Conservation (phyloP, 371 early-diverging fungal species). For the Lichtheimia ornata region DNA sequence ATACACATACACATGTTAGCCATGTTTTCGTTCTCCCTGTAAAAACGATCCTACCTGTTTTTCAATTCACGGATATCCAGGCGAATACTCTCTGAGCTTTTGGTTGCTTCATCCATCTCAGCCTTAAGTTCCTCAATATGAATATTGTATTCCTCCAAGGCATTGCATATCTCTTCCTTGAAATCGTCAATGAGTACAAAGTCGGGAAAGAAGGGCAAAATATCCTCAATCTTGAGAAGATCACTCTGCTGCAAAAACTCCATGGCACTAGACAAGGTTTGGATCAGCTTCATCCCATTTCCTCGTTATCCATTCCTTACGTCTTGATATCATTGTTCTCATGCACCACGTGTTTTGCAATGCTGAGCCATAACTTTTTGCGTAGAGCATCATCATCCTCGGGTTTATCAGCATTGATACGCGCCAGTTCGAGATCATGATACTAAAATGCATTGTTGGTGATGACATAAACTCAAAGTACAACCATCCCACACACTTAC, state of each 20-base stretch:
- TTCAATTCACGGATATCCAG: conserved; percentile 77
- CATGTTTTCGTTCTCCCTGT: neutral
- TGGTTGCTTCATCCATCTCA: conserved; percentile 91
- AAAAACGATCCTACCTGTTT: conserved; percentile 41
- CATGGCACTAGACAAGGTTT: conserved; percentile 67
- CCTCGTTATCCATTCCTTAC: conserved; percentile 25
- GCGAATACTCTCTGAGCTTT: conserved; percentile 82
- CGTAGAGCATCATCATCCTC: conserved; percentile 79
- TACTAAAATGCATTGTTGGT: conserved; percentile 42
- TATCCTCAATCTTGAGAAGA: conserved; percentile 90
- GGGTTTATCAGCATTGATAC: conserved; percentile 88
- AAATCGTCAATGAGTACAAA: conserved; percentile 94
- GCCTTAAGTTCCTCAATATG: conserved; percentile 78
- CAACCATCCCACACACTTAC: conserved; percentile 26
- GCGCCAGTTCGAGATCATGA: conserved; percentile 84
- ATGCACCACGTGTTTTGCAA: conserved; percentile 88
- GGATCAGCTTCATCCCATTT: neutral
- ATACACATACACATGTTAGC: neutral
- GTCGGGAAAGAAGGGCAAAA: conserved; percentile 94
- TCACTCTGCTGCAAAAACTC: conserved; percentile 77
- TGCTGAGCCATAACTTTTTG: conserved; percentile 88
- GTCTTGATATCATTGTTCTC: conserved; percentile 80
- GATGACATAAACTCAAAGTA: neutral
- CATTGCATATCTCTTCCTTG: conserved; percentile 85
- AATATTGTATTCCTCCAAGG: conserved; percentile 83